Base-by-base conservation (phyloP, 768 basidiomycete genomes). In the Trametes cubensis region DNA sequence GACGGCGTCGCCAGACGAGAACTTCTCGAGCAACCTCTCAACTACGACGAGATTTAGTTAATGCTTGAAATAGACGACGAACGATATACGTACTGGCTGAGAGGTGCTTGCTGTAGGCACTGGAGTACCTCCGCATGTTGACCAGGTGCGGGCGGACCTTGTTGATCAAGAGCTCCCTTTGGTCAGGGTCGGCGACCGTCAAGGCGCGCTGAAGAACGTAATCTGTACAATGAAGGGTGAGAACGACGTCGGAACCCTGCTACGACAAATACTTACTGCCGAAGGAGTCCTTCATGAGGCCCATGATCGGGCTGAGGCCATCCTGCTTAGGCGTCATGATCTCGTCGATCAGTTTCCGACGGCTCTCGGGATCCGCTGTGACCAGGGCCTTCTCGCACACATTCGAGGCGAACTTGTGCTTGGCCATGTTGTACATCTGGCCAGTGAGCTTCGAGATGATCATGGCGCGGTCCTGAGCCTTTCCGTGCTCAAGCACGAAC, bases 361-460 rank as follows among this genome's bases (percentile, higher is more conserved):
- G 87, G 63, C 82, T 87, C 11, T 88, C 86, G 0, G 80, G 38
- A 56, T 85, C 82, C 0, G 90, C 85, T 38, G 81, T 85, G 28
- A 86, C 73, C 39, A 96, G 81, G 6, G 93, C 94, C 74, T 94
- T 95, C 76, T 96, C 95, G 73, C 90, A 91, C 20, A 98, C 96
- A 70, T 99, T 98, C 6, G 95, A 97, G 6, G 94, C 95, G 70
- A 92, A 96, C 72, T 96, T 96, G 73, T 94, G 93, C 55, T 87
- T 84, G 0, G 93, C 84, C 82, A 95, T 85, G 63, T 80, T 79
- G 45, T 95, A 73, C 73, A 98, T 82, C 69, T 92, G 88, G 3
- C 92, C 92, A 10, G 81, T 84, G 53, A 98, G 80, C 66, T 85
- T 84, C 15, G 78, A 74, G 58, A 94, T 80, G 40, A 97, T 83